Evolutionary conservation across 768 basidiomycete genomes (phyloP).

Genomic region (Naematelia aurantialba): DNA sequence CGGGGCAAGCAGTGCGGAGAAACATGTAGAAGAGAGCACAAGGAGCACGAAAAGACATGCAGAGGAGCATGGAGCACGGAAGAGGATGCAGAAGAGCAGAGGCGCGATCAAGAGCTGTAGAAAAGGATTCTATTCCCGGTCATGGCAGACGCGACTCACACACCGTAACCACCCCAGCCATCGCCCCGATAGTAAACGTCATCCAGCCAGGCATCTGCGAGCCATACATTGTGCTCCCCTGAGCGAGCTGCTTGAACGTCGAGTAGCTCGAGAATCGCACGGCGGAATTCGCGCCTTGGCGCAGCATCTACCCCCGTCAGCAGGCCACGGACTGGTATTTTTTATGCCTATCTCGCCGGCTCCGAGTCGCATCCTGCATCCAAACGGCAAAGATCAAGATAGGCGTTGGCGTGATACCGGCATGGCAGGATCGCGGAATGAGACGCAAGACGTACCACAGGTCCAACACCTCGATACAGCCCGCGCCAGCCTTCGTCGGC

Average conservation of each 20-base stretch:
- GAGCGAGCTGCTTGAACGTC: constrained; percentile 88
- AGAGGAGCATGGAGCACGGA: no score
- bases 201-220: constrained; percentile 78
- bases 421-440: not conserved
- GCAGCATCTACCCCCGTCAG: constrained; percentile 81
- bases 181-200: constrained; percentile 89
- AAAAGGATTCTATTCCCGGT: not conserved
- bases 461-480: constrained; percentile 80
- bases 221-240: constrained; percentile 75
- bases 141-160: constrained; percentile 59
- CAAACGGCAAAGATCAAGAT: no score
- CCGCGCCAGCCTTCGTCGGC: constrained; percentile 75
- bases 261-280: constrained; percentile 93
- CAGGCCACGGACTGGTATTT: no score
- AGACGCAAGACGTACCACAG: constrained; percentile 70
- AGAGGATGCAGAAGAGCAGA: constrained; percentile 43
- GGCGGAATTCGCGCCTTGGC: constrained; percentile 96
- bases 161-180: constrained; percentile 92
- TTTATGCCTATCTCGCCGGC: no score
- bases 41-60: no score
- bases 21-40: no score
- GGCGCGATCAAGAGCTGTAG: no score
- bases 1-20: no score
- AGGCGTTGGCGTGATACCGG: no score
- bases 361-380: no score